phyloP scores from a whole-genome alignment of 805 yeast species.

The Allodekkera sacchari region DNA sequence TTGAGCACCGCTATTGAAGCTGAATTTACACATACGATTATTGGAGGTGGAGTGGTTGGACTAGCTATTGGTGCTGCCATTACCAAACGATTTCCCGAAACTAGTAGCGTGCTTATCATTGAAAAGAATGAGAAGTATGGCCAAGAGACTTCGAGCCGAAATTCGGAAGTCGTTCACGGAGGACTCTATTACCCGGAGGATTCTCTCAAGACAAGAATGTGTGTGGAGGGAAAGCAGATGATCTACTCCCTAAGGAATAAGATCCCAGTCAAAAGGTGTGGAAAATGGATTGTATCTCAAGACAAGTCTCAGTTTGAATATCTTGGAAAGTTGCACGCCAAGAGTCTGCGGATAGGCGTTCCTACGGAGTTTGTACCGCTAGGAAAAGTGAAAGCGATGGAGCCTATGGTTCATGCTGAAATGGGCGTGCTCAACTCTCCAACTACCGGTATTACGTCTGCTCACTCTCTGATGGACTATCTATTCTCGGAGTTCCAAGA shows the following conservation, averaged over 20 bases:
- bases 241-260: constrained; percentile 49
- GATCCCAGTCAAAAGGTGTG: constrained; percentile 57
- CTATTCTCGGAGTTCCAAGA: constrained; percentile 45
- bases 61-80: constrained; percentile 67
- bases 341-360: constrained; percentile 43
- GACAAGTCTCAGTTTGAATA: constrained; percentile 52
- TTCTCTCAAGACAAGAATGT: constrained; percentile 58
- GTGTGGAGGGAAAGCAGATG: constrained; percentile 66
- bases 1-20: constrained; percentile 2
- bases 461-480: constrained; percentile 67
- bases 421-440: constrained; percentile 64
- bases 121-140: constrained; percentile 66
- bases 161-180: constrained; percentile 90
- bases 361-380: constrained; percentile 51
- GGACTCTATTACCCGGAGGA: constrained; percentile 74
- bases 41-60: constrained; percentile 16
- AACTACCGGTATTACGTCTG: constrained; percentile 76
- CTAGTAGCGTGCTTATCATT: constrained; percentile 49
- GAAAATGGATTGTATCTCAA: constrained; percentile 87
- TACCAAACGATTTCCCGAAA: constrained; percentile 26
- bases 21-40: constrained; percentile 13
- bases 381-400: constrained; percentile 35
- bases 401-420: constrained; percentile 61
- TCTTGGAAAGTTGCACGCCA: constrained; percentile 43
- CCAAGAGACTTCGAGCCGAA: constrained; percentile 78